These are phyloP conservation scores for Ascosphaera apis DNA, from an alignment of 2,329 filamentous ascomycete genomes.

Conservation along the genomic window DNA sequence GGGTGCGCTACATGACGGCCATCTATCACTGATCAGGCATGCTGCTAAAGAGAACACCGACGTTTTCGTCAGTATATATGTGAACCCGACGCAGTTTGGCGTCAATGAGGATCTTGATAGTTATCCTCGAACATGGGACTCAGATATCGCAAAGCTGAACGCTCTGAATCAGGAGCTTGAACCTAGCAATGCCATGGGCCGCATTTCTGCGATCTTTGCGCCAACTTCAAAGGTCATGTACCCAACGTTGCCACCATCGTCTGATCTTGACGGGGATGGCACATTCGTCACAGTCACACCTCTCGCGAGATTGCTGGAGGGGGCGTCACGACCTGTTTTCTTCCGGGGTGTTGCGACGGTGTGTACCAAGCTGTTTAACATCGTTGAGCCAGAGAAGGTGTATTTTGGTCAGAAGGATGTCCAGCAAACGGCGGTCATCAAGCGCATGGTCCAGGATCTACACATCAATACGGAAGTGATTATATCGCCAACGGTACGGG, in stretches of 20 bases:
- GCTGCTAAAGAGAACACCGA: slow-evolving; percentile 67
- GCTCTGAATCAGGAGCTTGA: slow-evolving; percentile 50
- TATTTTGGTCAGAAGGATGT: slow-evolving; percentile 98
- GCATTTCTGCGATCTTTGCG: slow-evolving; percentile 64
- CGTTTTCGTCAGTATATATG: slow-evolving; percentile 78
- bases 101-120: slow-evolving; percentile 64
- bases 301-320: slow-evolving; percentile 59
- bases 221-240: slow-evolving; percentile 73
- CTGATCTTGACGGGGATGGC: slow-evolving; percentile 52
- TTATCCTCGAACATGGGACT: slow-evolving; percentile 77
- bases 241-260: slow-evolving; percentile 50
- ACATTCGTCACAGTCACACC: slow-evolving; percentile 86
- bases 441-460: slow-evolving; percentile 70
- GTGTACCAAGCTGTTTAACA: slow-evolving; percentile 83
- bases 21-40: slow-evolving; percentile 62
- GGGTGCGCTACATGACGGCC: slow-evolving; percentile 87
- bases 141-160: slow-evolving; percentile 45
- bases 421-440: slow-evolving; percentile 82
- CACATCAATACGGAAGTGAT: slow-evolving; percentile 53
- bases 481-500: slow-evolving; percentile 52
- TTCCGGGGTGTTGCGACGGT: slow-evolving; percentile 92
- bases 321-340: slow-evolving; percentile 69
- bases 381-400: slow-evolving; percentile 51
- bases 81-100: slow-evolving; percentile 94
- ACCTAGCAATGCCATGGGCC: slow-evolving; percentile 31